Evolutionary conservation across 2,329 filamentous ascomycete genomes (phyloP), one percentile per base, ranked within the genome.

Genomic region (Penicillium sp.): DNA sequence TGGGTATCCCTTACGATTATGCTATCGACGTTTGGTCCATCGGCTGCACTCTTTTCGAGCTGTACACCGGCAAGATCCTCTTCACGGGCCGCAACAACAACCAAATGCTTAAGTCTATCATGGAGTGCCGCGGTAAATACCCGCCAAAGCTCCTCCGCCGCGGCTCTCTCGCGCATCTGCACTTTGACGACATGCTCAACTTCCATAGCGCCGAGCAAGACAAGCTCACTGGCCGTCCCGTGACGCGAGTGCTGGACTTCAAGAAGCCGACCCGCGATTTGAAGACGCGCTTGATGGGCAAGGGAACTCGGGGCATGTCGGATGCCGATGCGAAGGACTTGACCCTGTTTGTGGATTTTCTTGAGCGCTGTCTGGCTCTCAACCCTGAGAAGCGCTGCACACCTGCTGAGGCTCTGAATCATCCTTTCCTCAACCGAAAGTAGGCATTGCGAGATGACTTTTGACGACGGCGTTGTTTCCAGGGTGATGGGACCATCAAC

Each of bases 1-100:
- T 99, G 3, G 95, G 95, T n/a, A 93, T 97, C 81, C 89, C 90
- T 10, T 96, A 96, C 74, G 92, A 96, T 73, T 96, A 94, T 73
- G 89, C 90, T 7, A 91, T 98, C 65, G 95, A 99, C 75, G 91
- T 96, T 82, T 99, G 95, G 95, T 96, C 94, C 7, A 92, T 98
- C 65, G 96, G 95, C 39, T 99, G 95, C 78, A 99, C 95, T 0
- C 82, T 98, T 33, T 99, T 96, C 75, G 95, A 99, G 78, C 82
- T 99, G 41, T 98, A 96, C 79, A 98, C 95, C 0, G 95, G 95
- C 70, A 96, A 97, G 75, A 98, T 99, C 58, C 82, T 99, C 35
- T 99, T 99, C 75, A 92, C 92, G 1, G 95, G 95, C 59, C 87
- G 91, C 64, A 95, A 91, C 78, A 99, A 99, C 81, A 99, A 99